A percentile compares a stretch with the other conserved stretches of the same genome.
These are phyloP conservation scores for Phyllosticta ampelicida DNA, from an alignment of 2,329 filamentous ascomycete genomes.

Conservation along the genomic window DNA sequence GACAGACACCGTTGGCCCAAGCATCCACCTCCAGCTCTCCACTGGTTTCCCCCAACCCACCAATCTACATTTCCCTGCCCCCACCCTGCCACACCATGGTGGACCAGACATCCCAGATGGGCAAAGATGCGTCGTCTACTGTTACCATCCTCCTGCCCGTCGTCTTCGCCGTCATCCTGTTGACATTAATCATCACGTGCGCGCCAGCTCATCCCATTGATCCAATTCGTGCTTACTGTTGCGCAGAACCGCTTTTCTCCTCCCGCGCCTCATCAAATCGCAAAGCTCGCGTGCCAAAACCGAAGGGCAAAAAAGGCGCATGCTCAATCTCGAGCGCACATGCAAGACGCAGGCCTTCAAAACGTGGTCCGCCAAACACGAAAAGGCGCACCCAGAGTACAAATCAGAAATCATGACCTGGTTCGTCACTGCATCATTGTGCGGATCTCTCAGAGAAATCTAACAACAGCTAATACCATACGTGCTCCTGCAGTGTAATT, in stretches of 20 bases:
- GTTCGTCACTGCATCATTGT: slow-evolving; percentile 9
- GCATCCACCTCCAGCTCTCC: background rate
- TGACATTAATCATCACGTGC: slow-evolving; percentile 22
- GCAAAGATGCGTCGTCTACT: background rate
- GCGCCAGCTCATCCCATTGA: background rate
- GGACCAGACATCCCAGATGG: slow-evolving; percentile 1
- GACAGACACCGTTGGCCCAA: background rate
- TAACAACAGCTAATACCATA: too few relatives aligned
- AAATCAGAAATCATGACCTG: slow-evolving; percentile 8
- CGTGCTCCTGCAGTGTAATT: slow-evolving; percentile 23
- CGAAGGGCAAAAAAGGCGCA: slow-evolving; percentile 18
- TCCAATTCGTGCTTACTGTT: background rate
- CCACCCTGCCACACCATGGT: background rate
- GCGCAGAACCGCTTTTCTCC: slow-evolving; percentile 5
- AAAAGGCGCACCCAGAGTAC: slow-evolving; percentile 5
- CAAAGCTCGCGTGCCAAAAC: slow-evolving; percentile 15
- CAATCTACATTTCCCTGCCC: background rate
- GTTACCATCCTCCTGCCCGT: slow-evolving; percentile 23
- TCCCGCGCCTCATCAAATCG: slow-evolving; percentile 10
- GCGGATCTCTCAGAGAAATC: too few relatives aligned
- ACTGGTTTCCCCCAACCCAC: background rate
- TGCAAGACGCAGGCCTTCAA: slow-evolving; percentile 23
- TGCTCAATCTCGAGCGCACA: slow-evolving; percentile 20
- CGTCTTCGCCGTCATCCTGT: slow-evolving; percentile 21
- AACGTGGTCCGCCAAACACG: slow-evolving; percentile 20